Conservation (phyloP, 208 protist genomes). For the Trichomonas gallinae region DNA sequence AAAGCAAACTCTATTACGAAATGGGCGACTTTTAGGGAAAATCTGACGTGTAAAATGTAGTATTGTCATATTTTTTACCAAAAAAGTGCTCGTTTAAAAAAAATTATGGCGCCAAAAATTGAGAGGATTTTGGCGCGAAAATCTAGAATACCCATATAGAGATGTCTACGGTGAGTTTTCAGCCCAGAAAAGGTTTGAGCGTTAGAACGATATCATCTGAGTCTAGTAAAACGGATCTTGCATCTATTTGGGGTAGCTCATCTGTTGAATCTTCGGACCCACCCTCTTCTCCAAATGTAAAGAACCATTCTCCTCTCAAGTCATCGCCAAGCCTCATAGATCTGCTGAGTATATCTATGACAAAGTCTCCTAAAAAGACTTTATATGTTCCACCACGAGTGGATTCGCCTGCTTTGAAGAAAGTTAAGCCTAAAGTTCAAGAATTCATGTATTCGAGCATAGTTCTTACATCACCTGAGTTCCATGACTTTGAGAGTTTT, state of each 20-base stretch:
- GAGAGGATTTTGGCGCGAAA: background rate
- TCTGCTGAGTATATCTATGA: background rate
- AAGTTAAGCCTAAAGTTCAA: background rate
- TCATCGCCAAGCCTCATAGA: background rate
- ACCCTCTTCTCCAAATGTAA: background rate
- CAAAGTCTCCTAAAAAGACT: background rate
- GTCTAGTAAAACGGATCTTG: background rate
- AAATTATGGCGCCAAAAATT: background rate
- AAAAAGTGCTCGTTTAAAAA: background rate
- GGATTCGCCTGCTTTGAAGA: background rate
- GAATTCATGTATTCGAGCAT: background rate
- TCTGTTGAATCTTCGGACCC: background rate
- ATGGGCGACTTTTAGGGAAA: too few species aligned
- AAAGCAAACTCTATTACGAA: too few species aligned
- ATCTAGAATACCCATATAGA: background rate
- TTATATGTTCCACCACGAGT: background rate
- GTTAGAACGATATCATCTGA: background rate
- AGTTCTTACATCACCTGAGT: background rate
- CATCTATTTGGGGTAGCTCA: background rate
- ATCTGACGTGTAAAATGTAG: too few species aligned
- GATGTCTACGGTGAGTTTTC: background rate
- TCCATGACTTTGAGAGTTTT: background rate
- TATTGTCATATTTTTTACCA: too few species aligned
- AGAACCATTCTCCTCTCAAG: background rate
- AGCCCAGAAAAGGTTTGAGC: background rate